phyloP scores from a whole-genome alignment of 805 yeast species.

The Maudiozyma bulderi region DNA sequence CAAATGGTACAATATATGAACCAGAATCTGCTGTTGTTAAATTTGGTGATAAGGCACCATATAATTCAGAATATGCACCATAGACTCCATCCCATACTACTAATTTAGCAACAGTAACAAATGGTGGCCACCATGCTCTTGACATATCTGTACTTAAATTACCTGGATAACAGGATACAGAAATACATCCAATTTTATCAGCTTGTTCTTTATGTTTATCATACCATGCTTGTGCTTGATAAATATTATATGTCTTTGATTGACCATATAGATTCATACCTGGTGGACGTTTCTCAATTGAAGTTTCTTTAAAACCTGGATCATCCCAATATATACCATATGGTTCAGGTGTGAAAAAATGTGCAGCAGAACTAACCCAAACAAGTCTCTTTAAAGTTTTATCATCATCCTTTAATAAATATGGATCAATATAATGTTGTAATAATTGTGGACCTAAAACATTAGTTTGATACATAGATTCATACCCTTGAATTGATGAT shows the following conservation, averaged over 20 bases:
- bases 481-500: constrained; percentile 29
- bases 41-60: constrained; percentile 29
- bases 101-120: constrained; percentile 2
- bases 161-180: constrained; percentile 31
- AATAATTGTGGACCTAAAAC: constrained; percentile 13
- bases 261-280: constrained; percentile 27
- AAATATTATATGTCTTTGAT: constrained; percentile 30
- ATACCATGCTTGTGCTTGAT: constrained; percentile 33
- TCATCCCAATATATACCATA: constrained; percentile 27
- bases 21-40: constrained; percentile 24
- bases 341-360: constrained; percentile 16
- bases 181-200: constrained; percentile 20
- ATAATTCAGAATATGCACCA: constrained; percentile 33
- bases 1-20: constrained; percentile 30
- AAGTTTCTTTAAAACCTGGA: constrained; percentile 15
- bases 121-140: constrained; percentile 8
- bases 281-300: constrained; percentile 10
- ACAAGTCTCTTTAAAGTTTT: constrained; percentile 26
- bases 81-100: constrained; percentile 14
- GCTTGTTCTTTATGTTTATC: constrained; percentile 15
- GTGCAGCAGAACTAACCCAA: constrained; percentile 31
- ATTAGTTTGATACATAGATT: constrained; percentile 32
- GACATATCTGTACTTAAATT: constrained; percentile 23
- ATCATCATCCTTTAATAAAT: constrained; percentile 27
- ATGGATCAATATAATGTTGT: constrained; percentile 27